A percentile compares a stretch with the other conserved stretches of the same genome.
Conservation (phyloP, 345 rosid genomes). For the Rhodamnia rubescens region DNA sequence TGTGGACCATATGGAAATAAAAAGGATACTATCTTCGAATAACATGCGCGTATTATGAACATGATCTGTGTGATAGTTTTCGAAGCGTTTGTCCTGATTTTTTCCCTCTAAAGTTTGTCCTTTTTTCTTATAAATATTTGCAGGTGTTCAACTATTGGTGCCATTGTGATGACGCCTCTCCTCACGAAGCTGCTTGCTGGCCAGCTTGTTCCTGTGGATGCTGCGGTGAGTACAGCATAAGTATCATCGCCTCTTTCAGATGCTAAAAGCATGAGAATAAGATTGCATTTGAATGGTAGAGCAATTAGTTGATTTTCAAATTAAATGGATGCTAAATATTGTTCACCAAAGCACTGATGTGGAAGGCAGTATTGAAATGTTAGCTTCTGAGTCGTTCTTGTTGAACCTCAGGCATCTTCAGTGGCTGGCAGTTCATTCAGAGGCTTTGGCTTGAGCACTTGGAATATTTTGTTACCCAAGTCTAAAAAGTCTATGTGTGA, state of each 20-base stretch:
- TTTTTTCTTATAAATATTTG: background rate
- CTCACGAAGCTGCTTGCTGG: slow-evolving; percentile 98
- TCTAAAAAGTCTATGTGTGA: background rate
- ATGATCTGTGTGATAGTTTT: background rate
- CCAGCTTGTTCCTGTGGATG: slow-evolving; percentile 98
- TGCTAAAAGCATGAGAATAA: background rate
- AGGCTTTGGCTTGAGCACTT: background rate
- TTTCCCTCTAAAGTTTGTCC: background rate
- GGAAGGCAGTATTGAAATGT: background rate
- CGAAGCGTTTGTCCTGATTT: background rate
- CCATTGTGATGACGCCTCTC: slow-evolving; percentile 96
- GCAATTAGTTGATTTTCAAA: background rate
- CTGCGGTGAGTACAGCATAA: slow-evolving; percentile 45
- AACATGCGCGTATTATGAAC: background rate
- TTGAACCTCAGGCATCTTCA: background rate
- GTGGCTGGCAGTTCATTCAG: background rate
- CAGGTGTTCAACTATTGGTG: slow-evolving; percentile 96
- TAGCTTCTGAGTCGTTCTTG: background rate
- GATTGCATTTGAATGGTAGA: background rate
- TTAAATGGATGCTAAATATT: background rate
- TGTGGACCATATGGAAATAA: background rate
- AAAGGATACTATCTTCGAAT: background rate
- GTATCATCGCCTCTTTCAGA: background rate
- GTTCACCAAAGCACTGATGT: background rate
- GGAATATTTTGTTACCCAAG: background rate